Evolutionary conservation across 106 monocot genomes (phyloP).

Genomic region (Dendrobium nobile): DNA sequence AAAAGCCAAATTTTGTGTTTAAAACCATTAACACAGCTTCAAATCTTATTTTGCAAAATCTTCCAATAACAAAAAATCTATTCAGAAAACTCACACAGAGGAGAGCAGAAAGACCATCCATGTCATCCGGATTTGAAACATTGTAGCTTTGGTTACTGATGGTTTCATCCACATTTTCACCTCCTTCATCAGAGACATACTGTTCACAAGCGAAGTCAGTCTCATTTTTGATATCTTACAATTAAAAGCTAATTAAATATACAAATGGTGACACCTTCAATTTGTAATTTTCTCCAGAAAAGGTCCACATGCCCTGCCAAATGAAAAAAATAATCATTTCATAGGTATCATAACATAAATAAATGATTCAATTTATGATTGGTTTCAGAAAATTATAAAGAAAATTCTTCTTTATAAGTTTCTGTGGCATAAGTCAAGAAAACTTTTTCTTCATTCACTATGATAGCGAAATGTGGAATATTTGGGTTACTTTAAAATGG

Average conservation of each 20-base stretch:
- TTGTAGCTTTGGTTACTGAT: conserved; percentile 42
- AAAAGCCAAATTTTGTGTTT: neutral
- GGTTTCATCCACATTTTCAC: conserved; percentile 42
- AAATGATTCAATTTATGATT: neutral
- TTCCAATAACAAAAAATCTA: neutral
- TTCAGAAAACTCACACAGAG: conserved; percentile 59
- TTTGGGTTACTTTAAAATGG: too few relatives aligned
- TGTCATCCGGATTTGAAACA: conserved; percentile 66
- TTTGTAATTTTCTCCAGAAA: conserved; percentile 61
- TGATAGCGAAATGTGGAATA: too few relatives aligned
- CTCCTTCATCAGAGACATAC: conserved; percentile 81
- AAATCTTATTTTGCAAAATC: neutral
- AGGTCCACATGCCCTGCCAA: too few relatives aligned
- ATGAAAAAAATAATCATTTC: neutral
- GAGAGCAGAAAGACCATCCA: conserved; percentile 83
- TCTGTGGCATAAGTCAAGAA: too few relatives aligned
- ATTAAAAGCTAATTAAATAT: neutral
- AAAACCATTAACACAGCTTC: neutral
- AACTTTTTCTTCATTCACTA: too few relatives aligned
- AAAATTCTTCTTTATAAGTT: too few relatives aligned
- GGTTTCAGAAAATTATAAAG: neutral
- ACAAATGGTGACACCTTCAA: conserved; percentile 41
- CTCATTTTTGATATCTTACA: neutral
- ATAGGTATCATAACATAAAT: neutral
- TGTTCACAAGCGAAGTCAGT: conserved; percentile 18